These are phyloP conservation scores for Penicillium brasilianum DNA, from an alignment of 2,329 filamentous ascomycete species.

Conservation along the genomic window DNA sequence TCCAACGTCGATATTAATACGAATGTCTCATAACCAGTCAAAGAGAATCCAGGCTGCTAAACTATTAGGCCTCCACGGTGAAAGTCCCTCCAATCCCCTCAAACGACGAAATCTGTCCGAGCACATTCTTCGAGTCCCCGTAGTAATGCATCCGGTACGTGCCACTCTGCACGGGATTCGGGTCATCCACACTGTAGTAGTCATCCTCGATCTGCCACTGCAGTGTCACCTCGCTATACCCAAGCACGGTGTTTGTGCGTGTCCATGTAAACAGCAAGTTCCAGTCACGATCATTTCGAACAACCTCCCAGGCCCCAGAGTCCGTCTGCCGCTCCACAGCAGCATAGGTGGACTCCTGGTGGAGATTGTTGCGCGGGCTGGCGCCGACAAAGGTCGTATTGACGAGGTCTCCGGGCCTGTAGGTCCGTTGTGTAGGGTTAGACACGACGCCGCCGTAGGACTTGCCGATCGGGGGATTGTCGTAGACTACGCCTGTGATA, in stretches of 20 bases:
- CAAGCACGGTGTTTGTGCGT: conserved; percentile 70
- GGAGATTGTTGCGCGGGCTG: conserved; percentile 87
- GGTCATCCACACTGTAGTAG: conserved; percentile 49
- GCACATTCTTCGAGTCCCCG: conserved; percentile 75
- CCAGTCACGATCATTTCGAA: conserved; percentile 82
- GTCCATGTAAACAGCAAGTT: conserved; percentile 80
- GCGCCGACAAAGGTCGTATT: conserved; percentile 78
- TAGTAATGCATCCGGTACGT: conserved; percentile 82
- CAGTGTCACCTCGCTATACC: conserved; percentile 77
- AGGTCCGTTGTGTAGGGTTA: conserved; percentile 57
- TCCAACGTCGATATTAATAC: neutral
- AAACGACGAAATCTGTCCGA: conserved; percentile 69
- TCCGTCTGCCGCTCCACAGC: conserved; percentile 64
- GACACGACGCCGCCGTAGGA: conserved; percentile 71
- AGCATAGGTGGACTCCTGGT: conserved; percentile 76
- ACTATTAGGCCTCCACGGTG: conserved; percentile 35
- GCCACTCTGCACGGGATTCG: conserved; percentile 54
- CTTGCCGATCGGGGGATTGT: conserved; percentile 68
- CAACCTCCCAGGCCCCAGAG: conserved; percentile 63
- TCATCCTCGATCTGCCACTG: conserved; percentile 76
- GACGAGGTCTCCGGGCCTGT: conserved; percentile 66
- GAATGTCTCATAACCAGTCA: neutral
- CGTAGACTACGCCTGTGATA: conserved; percentile 78
- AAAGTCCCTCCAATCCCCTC: conserved; percentile 66
- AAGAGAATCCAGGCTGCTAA: neutral